Evolutionary conservation across 176 grass and related monocot genomes (phyloP).

Genomic region (Leersia perrieri): DNA sequence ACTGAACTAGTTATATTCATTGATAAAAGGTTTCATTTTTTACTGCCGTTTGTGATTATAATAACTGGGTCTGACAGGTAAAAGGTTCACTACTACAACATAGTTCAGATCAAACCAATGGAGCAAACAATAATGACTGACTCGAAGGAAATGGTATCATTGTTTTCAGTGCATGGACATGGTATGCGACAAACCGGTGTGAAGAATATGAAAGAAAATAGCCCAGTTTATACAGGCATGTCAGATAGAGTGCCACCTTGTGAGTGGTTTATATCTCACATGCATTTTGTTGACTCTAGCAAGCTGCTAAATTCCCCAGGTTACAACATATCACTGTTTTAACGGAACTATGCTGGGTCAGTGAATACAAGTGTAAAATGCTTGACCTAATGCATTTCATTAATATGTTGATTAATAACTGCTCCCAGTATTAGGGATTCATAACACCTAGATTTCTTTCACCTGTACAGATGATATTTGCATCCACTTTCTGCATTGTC

Average conservation of each 20-base stretch:
- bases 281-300: neutral
- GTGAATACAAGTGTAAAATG: neutral
- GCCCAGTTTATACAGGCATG: neutral
- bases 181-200: neutral
- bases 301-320: neutral
- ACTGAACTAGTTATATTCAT: constrained; percentile 2
- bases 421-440: neutral
- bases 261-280: neutral
- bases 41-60: neutral
- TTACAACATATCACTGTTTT: neutral
- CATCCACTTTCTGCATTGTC: neutral
- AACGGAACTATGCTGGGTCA: neutral
- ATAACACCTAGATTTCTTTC: neutral
- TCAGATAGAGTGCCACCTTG: neutral
- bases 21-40: neutral
- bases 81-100: neutral
- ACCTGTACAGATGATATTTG: too few relatives aligned
- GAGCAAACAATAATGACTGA: neutral
- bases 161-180: neutral
- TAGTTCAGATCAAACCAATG: neutral
- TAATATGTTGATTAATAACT: neutral
- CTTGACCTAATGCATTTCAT: neutral
- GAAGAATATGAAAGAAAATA: neutral
- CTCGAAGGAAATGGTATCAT: neutral
- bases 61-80: neutral